Conservation (phyloP, 2,329 filamentous ascomycete species). For the Aspergillus alliaceus region DNA sequence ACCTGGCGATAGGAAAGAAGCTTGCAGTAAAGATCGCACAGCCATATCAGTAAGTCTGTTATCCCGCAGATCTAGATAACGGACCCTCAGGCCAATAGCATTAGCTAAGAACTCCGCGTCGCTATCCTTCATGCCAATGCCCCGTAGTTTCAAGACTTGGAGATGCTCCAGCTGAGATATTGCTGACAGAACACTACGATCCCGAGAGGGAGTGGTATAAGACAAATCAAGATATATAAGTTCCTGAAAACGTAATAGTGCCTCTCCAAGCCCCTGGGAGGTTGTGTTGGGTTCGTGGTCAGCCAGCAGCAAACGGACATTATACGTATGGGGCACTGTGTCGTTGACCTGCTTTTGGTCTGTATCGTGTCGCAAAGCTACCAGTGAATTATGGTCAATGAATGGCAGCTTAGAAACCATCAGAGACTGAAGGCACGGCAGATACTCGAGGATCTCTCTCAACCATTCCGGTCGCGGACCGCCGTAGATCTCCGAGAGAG, state of each 20-base stretch:
- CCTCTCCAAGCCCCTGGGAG: constrained; percentile 52
- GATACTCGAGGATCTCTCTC: constrained; percentile 56
- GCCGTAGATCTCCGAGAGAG: constrained; percentile 61
- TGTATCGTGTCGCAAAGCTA: constrained; percentile 44
- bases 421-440: constrained; percentile 60
- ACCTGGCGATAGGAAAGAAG: constrained; percentile 45
- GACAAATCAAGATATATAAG: constrained; percentile 62
- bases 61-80: constrained; percentile 58
- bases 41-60: constrained; percentile 59
- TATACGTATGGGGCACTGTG: constrained; percentile 36
- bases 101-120: constrained; percentile 54
- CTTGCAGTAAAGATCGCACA: constrained; percentile 52
- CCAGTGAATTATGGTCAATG: constrained; percentile 60
- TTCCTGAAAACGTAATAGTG: constrained; percentile 53
- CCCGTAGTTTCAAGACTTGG: constrained; percentile 58
- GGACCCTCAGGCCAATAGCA: constrained; percentile 53
- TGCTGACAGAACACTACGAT: constrained; percentile 48
- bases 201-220: constrained; percentile 51
- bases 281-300: constrained; percentile 60
- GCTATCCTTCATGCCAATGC: constrained; percentile 54
- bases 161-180: constrained; percentile 51
- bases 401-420: constrained; percentile 60
- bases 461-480: constrained; percentile 61
- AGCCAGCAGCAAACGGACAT: constrained; percentile 57
- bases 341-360: constrained; percentile 2